Conservation (phyloP, 352 stramenopile species). For the Phytophthora fragariae region DNA sequence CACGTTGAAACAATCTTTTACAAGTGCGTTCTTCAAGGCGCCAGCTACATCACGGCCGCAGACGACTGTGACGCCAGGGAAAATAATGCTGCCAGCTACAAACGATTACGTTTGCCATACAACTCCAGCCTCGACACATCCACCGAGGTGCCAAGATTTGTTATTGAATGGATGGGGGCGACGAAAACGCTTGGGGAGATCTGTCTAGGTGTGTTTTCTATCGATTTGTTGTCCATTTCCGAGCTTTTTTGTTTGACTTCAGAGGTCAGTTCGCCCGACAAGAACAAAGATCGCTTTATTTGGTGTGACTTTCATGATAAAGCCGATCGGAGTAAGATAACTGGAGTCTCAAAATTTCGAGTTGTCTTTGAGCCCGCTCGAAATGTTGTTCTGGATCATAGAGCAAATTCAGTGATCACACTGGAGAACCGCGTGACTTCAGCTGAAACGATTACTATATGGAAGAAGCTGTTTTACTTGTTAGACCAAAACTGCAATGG, state of each 20-base stretch:
- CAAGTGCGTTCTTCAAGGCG: conserved; percentile 24
- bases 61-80: neutral
- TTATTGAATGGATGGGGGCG: conserved; percentile 35
- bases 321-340: conserved; percentile 23
- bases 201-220: conserved; percentile 32
- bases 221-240: conserved; percentile 27
- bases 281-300: neutral
- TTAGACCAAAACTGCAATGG: conserved; percentile 67
- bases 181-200: conserved; percentile 37
- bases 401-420: neutral
- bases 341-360: conserved; percentile 27
- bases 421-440: conserved; percentile 19
- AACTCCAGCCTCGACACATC: conserved; percentile 11
- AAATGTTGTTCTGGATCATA: neutral
- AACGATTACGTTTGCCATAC: conserved; percentile 21
- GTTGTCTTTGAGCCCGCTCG: conserved; percentile 17
- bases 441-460: conserved; percentile 45
- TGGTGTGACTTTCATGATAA: conserved; percentile 40
- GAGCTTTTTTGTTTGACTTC: conserved; percentile 13
- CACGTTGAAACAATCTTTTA: conserved; percentile 35
- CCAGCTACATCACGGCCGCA: conserved; percentile 10
- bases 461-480: conserved; percentile 80
- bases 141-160: conserved; percentile 16
- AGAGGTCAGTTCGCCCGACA: neutral
- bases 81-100: neutral